Percentiles rank a stretch among this genome's conserved stretches.
These are phyloP conservation scores for Entomortierella lignicola DNA, from an alignment of 192 early-diverging fungal species.

Conservation along the genomic window DNA sequence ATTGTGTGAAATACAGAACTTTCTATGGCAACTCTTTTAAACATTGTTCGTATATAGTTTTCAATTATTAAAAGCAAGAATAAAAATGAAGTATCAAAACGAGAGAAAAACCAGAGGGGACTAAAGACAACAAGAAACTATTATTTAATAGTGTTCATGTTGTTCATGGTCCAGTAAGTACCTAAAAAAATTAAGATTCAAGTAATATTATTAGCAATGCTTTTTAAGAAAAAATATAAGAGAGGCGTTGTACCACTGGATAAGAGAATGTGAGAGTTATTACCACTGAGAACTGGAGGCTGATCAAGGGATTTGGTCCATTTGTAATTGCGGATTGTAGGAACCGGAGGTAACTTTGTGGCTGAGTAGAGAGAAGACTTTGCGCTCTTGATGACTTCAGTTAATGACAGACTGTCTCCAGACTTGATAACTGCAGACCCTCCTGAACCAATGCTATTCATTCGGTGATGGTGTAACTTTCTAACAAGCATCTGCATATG, in stretches of 20 bases:
- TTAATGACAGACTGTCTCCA: conserved; percentile 54
- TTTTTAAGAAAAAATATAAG: background rate
- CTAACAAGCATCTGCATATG: background rate
- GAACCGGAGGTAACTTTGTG: conserved; percentile 65
- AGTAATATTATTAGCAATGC: background rate
- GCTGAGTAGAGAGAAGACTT: conserved; percentile 63
- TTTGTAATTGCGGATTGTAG: conserved; percentile 61
- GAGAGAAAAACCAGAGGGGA: background rate
- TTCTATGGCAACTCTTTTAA: no score
- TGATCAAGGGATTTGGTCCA: conserved; percentile 52
- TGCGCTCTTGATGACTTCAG: conserved; percentile 61
- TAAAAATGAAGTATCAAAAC: background rate
- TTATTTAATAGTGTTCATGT: conserved; percentile 27
- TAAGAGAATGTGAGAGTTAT: background rate
- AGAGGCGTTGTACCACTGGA: background rate
- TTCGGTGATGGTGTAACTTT: background rate
- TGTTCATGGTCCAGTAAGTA: conserved; percentile 50
- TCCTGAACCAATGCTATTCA: conserved; percentile 39
- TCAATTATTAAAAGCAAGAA: no score
- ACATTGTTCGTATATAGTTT: no score
- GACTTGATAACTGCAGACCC: conserved; percentile 45
- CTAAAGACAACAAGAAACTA: background rate
- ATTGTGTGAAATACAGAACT: no score
- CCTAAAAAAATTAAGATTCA: conserved; percentile 11
- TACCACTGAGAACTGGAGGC: conserved; percentile 53